phyloP scores from a whole-genome alignment of 2,329 filamentous ascomycete species.

The Ceratocystiopsis sp. region DNA sequence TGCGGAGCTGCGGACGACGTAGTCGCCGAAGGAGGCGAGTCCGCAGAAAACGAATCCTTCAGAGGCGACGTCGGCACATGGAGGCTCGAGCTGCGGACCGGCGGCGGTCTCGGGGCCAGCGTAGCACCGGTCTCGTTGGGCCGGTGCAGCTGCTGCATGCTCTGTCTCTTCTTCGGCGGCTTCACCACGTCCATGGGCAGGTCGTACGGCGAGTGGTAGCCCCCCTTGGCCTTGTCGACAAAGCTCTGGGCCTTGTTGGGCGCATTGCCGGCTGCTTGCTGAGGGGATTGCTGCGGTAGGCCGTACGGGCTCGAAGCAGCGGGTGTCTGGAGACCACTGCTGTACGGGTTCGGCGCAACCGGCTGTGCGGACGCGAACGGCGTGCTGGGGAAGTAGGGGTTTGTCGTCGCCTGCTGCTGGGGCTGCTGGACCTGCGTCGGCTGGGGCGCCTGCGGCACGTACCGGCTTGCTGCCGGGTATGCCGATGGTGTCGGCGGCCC shows the following conservation, averaged over 20 bases:
- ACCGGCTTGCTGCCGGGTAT: slow-evolving; percentile 8
- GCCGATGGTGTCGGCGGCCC: slow-evolving; percentile 7
- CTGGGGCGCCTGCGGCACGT: slow-evolving; percentile 6
- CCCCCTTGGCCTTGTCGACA: slow-evolving; percentile 74
- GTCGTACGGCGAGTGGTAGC: slow-evolving; percentile 90
- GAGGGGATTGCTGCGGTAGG: too few species aligned
- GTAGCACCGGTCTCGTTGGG: slow-evolving; percentile 24
- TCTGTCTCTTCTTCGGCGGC: slow-evolving; percentile 43
- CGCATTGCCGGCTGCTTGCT: too few species aligned
- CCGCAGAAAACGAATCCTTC: slow-evolving; percentile 3
- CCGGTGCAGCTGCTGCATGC: slow-evolving; percentile 36
- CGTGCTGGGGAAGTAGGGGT: slow-evolving; percentile 7
- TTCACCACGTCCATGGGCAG: slow-evolving; percentile 76
- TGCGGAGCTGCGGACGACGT: slow-evolving; percentile 2
- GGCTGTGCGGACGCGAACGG: slow-evolving; percentile 1
- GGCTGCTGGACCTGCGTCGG: not conserved
- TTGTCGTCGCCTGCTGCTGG: slow-evolving; percentile 3
- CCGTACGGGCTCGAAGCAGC: too few species aligned
- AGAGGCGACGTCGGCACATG: slow-evolving; percentile 13
- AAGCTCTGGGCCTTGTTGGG: slow-evolving; percentile 57
- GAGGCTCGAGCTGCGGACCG: slow-evolving; percentile 40
- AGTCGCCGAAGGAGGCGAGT: slow-evolving; percentile 14
- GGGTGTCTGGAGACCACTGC: too few species aligned
- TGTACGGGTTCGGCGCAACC: slow-evolving; percentile 1
- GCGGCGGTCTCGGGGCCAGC: slow-evolving; percentile 29